phyloP scores from a whole-genome alignment of 176 grass and related monocot genomes.

The Dactylis glomerata region DNA sequence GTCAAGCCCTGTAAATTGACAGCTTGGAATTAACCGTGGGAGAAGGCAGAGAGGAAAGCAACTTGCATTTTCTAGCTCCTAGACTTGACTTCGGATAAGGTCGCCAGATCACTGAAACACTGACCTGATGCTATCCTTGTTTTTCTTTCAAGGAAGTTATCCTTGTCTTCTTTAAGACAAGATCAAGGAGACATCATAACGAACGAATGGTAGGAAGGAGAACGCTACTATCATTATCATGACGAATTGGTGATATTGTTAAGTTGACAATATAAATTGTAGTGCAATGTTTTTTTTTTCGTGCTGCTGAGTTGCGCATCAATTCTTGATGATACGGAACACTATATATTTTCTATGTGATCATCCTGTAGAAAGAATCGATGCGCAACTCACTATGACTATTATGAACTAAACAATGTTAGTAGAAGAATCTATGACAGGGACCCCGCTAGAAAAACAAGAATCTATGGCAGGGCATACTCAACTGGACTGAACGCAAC shows the following conservation, averaged over 20 bases:
- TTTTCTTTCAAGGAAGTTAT: neutral
- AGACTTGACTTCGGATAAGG: neutral
- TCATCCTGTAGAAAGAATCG: no score
- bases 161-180: neutral
- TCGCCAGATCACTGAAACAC: neutral
- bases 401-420: neutral
- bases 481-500: neutral
- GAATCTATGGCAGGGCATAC: neutral
- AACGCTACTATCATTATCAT: neutral
- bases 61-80: neutral
- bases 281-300: neutral
- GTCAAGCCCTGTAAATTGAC: neutral
- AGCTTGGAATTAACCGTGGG: neutral
- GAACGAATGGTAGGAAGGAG: neutral
- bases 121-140: neutral
- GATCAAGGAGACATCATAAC: neutral
- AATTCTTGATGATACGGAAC: neutral
- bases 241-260: neutral
- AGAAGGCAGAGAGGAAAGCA: neutral
- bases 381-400: no score
- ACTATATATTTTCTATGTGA: no score
- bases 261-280: neutral
- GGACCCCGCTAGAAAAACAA: no score
- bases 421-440: no score
- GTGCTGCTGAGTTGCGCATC: neutral